A percentile compares a stretch with the other conserved stretches of the same genome.
phyloP scores from a whole-genome alignment of 2,329 filamentous ascomycete genomes.

The Penicillium glabrum region DNA sequence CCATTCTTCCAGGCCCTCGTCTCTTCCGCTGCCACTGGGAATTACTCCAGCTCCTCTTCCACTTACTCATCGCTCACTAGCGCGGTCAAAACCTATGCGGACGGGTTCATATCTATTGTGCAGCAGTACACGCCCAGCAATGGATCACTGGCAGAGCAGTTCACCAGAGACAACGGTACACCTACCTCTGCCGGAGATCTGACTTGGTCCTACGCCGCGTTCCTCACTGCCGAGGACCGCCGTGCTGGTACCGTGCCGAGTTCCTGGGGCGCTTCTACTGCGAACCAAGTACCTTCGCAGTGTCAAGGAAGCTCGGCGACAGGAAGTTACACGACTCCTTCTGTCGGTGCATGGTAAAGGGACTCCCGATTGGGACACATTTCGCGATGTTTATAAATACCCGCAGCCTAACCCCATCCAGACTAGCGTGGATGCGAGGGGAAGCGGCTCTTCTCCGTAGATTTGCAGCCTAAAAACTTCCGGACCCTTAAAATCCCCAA shows the following conservation, averaged over 20 bases:
- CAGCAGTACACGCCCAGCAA: constrained; percentile 27
- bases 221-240: constrained; percentile 30
- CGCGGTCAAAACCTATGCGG: constrained; percentile 64
- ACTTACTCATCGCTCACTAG: constrained; percentile 57
- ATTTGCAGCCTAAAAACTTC: neutral
- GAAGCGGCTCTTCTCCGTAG: neutral
- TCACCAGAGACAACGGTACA: constrained; percentile 32
- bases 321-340: constrained; percentile 9
- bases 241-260: constrained; percentile 6
- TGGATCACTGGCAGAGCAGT: constrained; percentile 38
- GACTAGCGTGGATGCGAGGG: neutral
- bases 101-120: constrained; percentile 54
- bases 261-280: constrained; percentile 8
- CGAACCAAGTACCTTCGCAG: constrained; percentile 9
- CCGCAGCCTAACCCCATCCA: neutral
- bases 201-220: constrained; percentile 45
- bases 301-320: constrained; percentile 12
- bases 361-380: neutral
- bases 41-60: constrained; percentile 59
- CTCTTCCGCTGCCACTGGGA: constrained; percentile 59
- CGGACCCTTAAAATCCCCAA: neutral
- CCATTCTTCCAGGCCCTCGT: constrained; percentile 70
- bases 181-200: constrained; percentile 38
- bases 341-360: constrained; percentile 6
- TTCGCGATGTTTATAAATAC: neutral